Evolutionary conservation across 768 basidiomycete species (phyloP), one percentile per base, ranked within the genome.

Genomic region (Collybia mongolica): DNA sequence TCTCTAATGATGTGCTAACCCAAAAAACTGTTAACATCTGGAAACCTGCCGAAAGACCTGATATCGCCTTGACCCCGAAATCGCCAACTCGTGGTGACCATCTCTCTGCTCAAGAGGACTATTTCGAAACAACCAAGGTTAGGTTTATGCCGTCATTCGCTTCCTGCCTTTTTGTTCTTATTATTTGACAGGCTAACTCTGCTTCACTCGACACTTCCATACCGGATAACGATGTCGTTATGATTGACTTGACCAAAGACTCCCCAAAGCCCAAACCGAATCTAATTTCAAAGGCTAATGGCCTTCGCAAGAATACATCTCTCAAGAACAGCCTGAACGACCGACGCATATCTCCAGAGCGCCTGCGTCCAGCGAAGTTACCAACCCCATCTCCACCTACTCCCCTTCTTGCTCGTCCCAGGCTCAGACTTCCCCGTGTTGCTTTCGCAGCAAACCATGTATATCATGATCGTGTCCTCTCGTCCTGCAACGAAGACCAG

Each of bases 221-320:
- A 41, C 24, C 36, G 26, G 39, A 39, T 40, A 47, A 55, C 53
- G 55, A 71, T 38, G 52, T 54, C 18, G 56, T 66, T 6, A 75
- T 70, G 38, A 72, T 79, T 49, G 79, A 82, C 59, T 65, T 80
- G 48, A 79, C 74, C n/a, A 52, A 60, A 17, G 68, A 72, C 38
- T 47, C 54, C 15, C 58, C 62, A 32, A 40, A 42, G 18, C 32
- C 15, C 7, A 19, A 11, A 22, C 44, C 47, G 6, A 48, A 46
- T 44, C 20, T 35, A 8, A 36, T 44, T 35, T 23, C 35, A 28
- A 28, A 32, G 32, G 6, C 32, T 2, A 3, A 32, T 9, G 14
- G 11, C 15, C 28, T n/a, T 17, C 29, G 29, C 12, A 46, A 47
- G 26, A 38, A 38, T 26, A 47, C 19, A 39, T 3, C 17, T 2